Evolutionary conservation across 441 rosid species (phyloP).

Genomic region (Mallotus repandus): DNA sequence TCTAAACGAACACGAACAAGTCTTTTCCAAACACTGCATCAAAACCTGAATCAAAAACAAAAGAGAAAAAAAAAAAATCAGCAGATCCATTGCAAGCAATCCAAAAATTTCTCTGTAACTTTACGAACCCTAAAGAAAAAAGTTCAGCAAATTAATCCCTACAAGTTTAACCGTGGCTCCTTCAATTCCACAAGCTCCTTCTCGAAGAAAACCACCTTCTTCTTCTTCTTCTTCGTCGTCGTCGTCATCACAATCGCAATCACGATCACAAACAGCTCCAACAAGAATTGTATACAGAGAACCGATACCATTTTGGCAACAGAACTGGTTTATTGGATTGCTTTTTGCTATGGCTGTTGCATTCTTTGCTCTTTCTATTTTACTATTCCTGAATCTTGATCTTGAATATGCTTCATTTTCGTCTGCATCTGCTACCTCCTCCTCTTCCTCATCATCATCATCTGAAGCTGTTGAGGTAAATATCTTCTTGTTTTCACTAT

Average conservation of each 20-base stretch:
- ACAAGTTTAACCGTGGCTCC: slow-evolving; percentile 69
- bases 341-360: slow-evolving; percentile 75
- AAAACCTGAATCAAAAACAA: not conserved
- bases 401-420: slow-evolving; percentile 44
- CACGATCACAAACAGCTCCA: slow-evolving; percentile 29
- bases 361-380: slow-evolving; percentile 61
- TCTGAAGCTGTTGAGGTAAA: slow-evolving; percentile 70
- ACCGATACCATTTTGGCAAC: slow-evolving; percentile 72
- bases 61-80: not conserved
- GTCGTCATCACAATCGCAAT: slow-evolving; percentile 17
- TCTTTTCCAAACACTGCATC: not conserved
- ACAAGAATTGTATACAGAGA: slow-evolving; percentile 38
- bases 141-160: not conserved
- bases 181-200: slow-evolving; percentile 50
- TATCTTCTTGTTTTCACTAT: not conserved
- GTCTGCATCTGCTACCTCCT: slow-evolving; percentile 39
- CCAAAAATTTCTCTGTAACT: too few species aligned
- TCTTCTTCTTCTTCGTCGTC: not conserved
- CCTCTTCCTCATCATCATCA: slow-evolving; percentile 16
- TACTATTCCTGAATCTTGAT: slow-evolving; percentile 68
- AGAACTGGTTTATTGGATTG: slow-evolving; percentile 77
- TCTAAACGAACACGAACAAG: not conserved
- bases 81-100: not conserved
- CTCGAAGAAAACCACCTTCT: slow-evolving; percentile 47
- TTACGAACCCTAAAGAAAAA: too few species aligned